Evolutionary conservation across 768 basidiomycete species (phyloP), one percentile per base, ranked within the genome.

Genomic region (Suillus brevipes): DNA sequence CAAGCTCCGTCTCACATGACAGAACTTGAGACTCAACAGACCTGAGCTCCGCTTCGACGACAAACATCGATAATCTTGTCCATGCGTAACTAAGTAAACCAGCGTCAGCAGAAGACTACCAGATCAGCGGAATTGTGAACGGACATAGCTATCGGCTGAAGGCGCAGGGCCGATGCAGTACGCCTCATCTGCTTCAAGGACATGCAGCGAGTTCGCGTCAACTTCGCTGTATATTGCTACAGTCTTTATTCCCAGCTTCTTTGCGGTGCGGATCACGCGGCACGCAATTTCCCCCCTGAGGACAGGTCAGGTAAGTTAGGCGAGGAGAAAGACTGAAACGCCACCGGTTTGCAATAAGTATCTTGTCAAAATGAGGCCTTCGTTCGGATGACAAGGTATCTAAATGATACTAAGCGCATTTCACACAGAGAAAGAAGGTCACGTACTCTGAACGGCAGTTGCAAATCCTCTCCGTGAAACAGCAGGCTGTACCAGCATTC

Each of bases 271-370:
- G 63, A 97, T 97, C 52, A 98, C 93, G 23, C 95, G 89, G 75
- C 96, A 97, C 6, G 95, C 95, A 67, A 98, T 98, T 78, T 98
- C 95, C 56, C 95, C 95, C 76, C 95, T 97, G 66, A 16, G 55
- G 3, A 36, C 2, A 62, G 6, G 23, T 65, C 18, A 52, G 40
- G 28, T 64, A 13, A 56, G 45, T 42, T 25, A 64, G 37, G 31
- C 34, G 52, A 14, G 13, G 47, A 50, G 9, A 49, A 45, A 9
- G 2, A 4, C 18, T 6, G 9, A 43, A 59, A 80, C 12, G 31
- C 61, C 63, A 90, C 95, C 95, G 81, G 73, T 97, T 97, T 0
- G 95, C 95, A 64, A 97, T 88, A 28, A 97, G 83, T 65, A 96
- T 92, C 82, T 97, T 97, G 80, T 92, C 88, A 68, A 95, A 94